Evolutionary conservation across 73 alveolate genomes (phyloP).

Genomic region (Stentor coeruleus): DNA sequence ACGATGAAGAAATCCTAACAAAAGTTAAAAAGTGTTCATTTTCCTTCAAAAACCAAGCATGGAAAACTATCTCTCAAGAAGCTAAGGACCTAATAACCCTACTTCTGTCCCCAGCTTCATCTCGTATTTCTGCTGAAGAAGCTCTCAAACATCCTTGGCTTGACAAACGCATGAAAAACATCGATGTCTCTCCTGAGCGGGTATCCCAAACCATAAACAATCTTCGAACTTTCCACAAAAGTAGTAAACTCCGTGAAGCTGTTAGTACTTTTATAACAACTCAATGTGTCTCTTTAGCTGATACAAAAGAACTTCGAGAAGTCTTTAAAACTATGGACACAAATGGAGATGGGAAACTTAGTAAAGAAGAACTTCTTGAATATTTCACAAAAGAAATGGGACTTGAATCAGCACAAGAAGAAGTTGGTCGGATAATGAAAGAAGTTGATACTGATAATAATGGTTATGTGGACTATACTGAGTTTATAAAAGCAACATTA

Average conservation of each 20-base stretch:
- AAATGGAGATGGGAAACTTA: constrained; percentile 39
- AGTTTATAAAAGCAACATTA: background rate
- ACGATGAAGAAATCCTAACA: constrained; percentile 60
- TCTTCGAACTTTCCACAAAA: constrained; percentile 73
- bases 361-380: constrained; percentile 33
- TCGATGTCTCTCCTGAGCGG: constrained; percentile 22
- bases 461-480: background rate
- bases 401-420: background rate
- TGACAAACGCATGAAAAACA: constrained; percentile 27
- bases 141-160: constrained; percentile 41
- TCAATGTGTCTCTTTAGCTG: constrained; percentile 69
- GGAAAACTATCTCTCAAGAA: constrained; percentile 37
- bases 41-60: constrained; percentile 33
- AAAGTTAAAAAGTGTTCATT: constrained; percentile 37
- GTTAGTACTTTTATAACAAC: constrained; percentile 77
- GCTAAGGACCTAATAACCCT: constrained; percentile 46
- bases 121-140: constrained; percentile 39
- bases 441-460: background rate
- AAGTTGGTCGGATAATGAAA: background rate
- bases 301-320: constrained; percentile 62
- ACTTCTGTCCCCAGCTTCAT: constrained; percentile 32
- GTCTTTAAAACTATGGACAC: constrained; percentile 55
- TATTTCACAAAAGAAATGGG: background rate
- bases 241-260: constrained; percentile 74
- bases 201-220: constrained; percentile 57